Percentiles rank a stretch among this genome's conserved stretches.
Evolutionary conservation across 2,329 filamentous ascomycete genomes (phyloP).

Genomic region (Colletotrichum tamarilloi): DNA sequence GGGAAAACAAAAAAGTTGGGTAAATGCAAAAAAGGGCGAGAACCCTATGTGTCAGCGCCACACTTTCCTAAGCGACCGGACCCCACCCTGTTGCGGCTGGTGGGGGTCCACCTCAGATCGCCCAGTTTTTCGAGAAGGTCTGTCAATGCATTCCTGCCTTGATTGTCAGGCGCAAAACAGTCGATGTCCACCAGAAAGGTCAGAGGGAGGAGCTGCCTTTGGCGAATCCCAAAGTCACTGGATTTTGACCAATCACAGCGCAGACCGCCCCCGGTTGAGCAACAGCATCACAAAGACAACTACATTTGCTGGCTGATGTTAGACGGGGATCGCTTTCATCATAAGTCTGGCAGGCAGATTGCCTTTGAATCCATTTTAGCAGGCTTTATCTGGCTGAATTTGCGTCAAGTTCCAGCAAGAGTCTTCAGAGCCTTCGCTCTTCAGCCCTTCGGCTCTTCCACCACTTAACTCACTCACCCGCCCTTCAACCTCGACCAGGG

Average conservation of each 20-base stretch:
- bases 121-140: background rate
- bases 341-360: background rate
- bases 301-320: background rate
- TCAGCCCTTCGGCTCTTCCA: background rate
- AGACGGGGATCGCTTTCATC: background rate
- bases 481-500: background rate
- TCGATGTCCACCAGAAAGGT: background rate
- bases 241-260: slow-evolving; percentile 21
- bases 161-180: background rate
- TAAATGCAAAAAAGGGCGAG: slow-evolving; percentile 24
- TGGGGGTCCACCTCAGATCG: background rate
- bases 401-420: background rate
- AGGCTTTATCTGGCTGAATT: no score
- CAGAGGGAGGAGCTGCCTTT: background rate
- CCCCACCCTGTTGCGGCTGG: slow-evolving; percentile 13
- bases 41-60: slow-evolving; percentile 7
- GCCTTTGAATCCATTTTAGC: background rate
- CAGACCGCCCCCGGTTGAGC: background rate
- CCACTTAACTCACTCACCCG: background rate
- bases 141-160: background rate
- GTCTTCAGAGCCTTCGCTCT: background rate
- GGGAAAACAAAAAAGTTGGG: slow-evolving; percentile 25
- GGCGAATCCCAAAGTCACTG: background rate
- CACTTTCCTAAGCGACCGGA: slow-evolving; percentile 21
- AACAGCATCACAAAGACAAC: slow-evolving; percentile 19